Evolutionary conservation across 257 asterid species (phyloP).

Genomic region (Rehmannia glutinosa): DNA sequence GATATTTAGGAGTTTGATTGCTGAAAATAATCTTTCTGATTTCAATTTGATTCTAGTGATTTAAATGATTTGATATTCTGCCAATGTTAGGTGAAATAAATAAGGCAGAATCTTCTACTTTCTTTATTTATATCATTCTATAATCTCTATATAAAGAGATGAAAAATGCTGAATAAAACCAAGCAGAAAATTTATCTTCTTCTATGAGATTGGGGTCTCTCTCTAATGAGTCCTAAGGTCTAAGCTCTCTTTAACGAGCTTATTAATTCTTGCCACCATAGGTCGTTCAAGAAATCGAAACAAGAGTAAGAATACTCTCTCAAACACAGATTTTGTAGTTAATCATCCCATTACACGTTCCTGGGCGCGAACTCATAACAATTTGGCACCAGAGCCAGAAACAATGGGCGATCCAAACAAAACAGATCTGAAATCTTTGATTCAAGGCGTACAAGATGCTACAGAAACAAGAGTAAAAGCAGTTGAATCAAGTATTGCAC

Average conservation of each 20-base stretch:
- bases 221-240: background rate
- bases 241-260: too few species aligned
- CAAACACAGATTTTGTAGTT: background rate
- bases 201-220: background rate
- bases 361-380: background rate
- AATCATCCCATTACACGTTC: background rate
- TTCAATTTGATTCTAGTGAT: too few species aligned
- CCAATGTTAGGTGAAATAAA: too few species aligned
- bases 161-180: background rate
- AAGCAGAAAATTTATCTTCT: background rate
- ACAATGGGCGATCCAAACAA: background rate
- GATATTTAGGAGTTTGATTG: too few species aligned
- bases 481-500: background rate
- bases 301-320: too few species aligned
- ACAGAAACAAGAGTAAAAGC: background rate
- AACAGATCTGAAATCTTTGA: background rate
- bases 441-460: background rate
- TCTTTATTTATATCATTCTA: background rate
- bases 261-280: too few species aligned
- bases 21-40: too few species aligned
- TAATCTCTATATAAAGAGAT: background rate
- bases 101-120: background rate
- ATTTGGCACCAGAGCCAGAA: background rate
- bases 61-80: too few species aligned
- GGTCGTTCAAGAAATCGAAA: too few species aligned